Evolutionary conservation across 202 grass and related monocot species (phyloP).

Genomic region (Dendrocalamus latiflorus): DNA sequence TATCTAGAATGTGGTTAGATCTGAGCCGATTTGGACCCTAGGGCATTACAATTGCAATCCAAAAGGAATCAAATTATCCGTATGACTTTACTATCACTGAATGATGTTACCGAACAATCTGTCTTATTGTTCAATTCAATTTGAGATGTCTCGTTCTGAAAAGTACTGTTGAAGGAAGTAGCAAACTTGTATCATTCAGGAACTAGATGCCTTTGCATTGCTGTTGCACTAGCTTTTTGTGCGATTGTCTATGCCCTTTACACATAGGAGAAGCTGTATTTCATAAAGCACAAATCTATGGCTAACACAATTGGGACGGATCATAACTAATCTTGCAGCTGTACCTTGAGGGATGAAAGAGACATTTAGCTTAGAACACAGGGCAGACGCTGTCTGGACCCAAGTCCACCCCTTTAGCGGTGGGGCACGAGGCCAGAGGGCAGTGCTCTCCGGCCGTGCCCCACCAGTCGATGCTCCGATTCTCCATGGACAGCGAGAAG

Average conservation of each 20-base stretch:
- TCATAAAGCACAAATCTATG: neutral
- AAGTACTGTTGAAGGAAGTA: neutral
- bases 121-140: neutral
- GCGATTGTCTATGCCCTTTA: conserved; percentile 13
- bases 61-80: neutral
- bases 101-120: neutral
- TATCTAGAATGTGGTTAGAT: too few relatives aligned
- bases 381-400: conserved; percentile 46
- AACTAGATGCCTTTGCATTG: conserved; percentile 3
- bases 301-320: neutral
- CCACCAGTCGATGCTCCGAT: conserved; percentile 55
- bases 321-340: conserved; percentile 11
- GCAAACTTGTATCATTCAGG: neutral
- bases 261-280: neutral
- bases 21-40: too few relatives aligned
- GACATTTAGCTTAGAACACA: conserved; percentile 46
- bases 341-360: conserved; percentile 5
- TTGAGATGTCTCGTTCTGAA: neutral
- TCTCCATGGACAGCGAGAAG: conserved; percentile 69
- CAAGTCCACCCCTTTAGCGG: conserved; percentile 54
- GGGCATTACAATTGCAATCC: neutral
- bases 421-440: conserved; percentile 61
- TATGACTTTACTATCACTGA: neutral
- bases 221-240: neutral
- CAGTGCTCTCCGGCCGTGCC: conserved; percentile 68